phyloP scores from a whole-genome alignment of 805 yeast genomes.

The Candida nemodendra region DNA sequence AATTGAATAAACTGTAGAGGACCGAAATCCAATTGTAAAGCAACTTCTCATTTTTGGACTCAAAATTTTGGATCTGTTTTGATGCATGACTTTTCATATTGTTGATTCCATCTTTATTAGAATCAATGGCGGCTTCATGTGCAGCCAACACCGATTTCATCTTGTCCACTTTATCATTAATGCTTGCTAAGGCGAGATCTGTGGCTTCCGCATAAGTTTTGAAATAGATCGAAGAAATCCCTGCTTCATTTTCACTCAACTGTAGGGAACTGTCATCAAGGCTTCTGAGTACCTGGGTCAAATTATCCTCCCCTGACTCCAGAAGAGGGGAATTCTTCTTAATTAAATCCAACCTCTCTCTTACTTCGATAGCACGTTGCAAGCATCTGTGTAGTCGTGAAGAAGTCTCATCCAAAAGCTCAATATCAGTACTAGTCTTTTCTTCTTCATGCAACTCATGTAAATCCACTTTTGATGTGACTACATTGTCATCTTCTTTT shows the following conservation, averaged over 20 bases:
- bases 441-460: background rate
- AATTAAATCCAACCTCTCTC: constrained; percentile 12
- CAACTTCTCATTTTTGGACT: constrained; percentile 21
- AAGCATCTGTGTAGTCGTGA: constrained; percentile 19
- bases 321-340: constrained; percentile 1
- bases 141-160: constrained; percentile 8
- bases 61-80: constrained; percentile 12
- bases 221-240: constrained; percentile 5
- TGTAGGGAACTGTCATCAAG: constrained; percentile 9
- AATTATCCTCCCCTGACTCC: constrained; percentile 4
- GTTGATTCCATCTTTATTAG: constrained; percentile 9
- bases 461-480: background rate
- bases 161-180: constrained; percentile 18
- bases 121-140: constrained; percentile 11
- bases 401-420: constrained; percentile 1
- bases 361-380: constrained; percentile 14
- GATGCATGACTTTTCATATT: constrained; percentile 8
- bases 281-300: constrained; percentile 12
- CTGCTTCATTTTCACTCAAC: constrained; percentile 1
- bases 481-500: background rate
- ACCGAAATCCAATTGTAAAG: constrained; percentile 30
- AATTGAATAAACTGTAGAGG: constrained; percentile 27
- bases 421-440: background rate
- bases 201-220: constrained; percentile 20
- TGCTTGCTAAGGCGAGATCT: constrained; percentile 20